These are phyloP conservation scores for Eleusine coracana DNA, from an alignment of 176 grass and related monocot genomes.

Conservation along the genomic window DNA sequence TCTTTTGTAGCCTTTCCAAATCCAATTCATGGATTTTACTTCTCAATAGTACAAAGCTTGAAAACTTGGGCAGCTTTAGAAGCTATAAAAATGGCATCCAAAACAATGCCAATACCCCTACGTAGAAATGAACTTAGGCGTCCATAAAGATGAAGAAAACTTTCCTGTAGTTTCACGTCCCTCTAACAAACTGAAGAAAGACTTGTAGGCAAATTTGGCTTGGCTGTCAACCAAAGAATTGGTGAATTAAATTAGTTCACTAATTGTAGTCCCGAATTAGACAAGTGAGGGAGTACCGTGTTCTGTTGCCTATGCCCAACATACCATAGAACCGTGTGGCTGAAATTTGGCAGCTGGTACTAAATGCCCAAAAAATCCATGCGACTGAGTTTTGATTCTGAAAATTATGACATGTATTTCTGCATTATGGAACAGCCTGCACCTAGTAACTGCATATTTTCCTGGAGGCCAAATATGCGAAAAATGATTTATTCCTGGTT, in stretches of 20 bases:
- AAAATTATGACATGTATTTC: neutral
- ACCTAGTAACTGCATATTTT: neutral
- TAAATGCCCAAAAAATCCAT: neutral
- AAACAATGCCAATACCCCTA: neutral
- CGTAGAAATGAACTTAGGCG: neutral
- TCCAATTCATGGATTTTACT: neutral
- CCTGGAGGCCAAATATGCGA: neutral
- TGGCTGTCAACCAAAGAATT: neutral
- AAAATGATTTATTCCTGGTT: slow-evolving; percentile 31
- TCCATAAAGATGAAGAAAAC: neutral
- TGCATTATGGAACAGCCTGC: slow-evolving; percentile 9
- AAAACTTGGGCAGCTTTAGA: neutral
- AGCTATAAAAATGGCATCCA: neutral
- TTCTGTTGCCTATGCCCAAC: neutral
- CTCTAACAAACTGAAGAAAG: neutral
- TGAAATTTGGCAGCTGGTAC: slow-evolving; percentile 3
- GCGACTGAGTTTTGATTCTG: neutral
- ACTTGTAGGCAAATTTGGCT: neutral
- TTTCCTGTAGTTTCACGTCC: neutral
- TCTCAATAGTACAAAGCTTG: neutral
- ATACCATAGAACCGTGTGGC: neutral
- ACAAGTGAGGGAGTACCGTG: neutral
- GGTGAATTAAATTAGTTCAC: neutral
- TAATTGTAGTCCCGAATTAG: neutral
- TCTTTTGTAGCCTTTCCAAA: neutral